Evolutionary conservation across 164 flowering plant genomes (phyloP), one percentile per base, ranked within the genome.

Genomic region (Macadamia tetraphylla): DNA sequence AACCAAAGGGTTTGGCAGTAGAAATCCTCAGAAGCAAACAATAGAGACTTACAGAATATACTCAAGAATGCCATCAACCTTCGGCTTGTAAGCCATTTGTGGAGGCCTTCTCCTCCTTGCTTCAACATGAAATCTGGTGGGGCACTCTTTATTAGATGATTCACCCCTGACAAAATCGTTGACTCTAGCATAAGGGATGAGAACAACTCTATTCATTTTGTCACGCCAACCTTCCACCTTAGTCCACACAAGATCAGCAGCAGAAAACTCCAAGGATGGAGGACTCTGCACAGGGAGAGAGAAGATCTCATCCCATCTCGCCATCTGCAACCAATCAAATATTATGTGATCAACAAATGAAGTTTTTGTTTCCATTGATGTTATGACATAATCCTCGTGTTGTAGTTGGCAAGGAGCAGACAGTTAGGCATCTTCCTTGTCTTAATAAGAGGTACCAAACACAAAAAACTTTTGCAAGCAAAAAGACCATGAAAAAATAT

Each of bases 211-310:
- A 71, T 95, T 96, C 44, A 87, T 77, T 30, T 77, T 85, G 62
- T 92, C 93, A 65, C 90, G 85, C 92, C 93, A 92, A 62, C 99
- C 98, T 77, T 90, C 99, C 72, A 95, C 88, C 78, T 83, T 90
- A 14, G 94, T 85, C 99, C 98, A 95, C 58, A 83, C 88, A 42
- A 95, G 65, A 67, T 95, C 96, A 71, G 74, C 72, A 57, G 97
- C 64, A 71, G 97, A 85, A 71, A 95, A 89, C 70, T 95, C 98
- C 77, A 80, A 79, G 8, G 78, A 81, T 15, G 98, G 87, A 73
- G 99, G 99, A 77, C 75, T 89, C 74, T 95, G 98, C 13, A 90
- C 88, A 1, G 94, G 97, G 51, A 95, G 90, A 35, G 94, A 75
- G 53, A 95, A 65, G 70, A 95, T 89, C 69, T 83, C 84, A 75